phyloP scores from a whole-genome alignment of 306 rosid species.

The Casuarina equisetifolia region DNA sequence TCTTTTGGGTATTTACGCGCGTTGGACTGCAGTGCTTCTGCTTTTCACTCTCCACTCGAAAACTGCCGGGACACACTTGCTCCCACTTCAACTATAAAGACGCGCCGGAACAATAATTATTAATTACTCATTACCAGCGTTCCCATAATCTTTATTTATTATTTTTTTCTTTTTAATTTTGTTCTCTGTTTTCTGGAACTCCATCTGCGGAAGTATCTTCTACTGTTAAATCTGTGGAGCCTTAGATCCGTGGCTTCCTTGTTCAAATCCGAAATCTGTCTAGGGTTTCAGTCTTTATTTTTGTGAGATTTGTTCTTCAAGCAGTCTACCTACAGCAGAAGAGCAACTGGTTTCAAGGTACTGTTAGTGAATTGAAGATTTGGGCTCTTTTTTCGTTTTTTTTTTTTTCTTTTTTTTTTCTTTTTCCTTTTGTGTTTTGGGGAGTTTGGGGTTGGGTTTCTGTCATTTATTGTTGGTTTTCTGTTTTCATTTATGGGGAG shows the following conservation, averaged over 20 bases:
- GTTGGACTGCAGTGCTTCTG: not conserved
- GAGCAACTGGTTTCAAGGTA: constrained; percentile 23
- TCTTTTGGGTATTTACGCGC: not conserved
- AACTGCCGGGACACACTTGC: constrained; percentile 50
- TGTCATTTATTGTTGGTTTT: constrained; percentile 10
- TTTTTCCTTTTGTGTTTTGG: not conserved
- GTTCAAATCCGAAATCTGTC: constrained; percentile 36
- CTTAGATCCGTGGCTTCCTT: constrained; percentile 81
- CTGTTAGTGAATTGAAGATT: constrained; percentile 28
- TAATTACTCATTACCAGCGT: not conserved
- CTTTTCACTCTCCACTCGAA: constrained; percentile 31
- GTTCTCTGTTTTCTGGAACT: constrained; percentile 34
- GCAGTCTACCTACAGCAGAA: constrained; percentile 12
- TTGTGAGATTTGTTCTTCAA: constrained; percentile 17
- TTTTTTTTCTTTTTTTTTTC: not conserved
- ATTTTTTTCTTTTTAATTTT: constrained; percentile 20
- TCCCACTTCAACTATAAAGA: constrained; percentile 35
- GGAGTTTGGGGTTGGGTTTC: constrained; percentile 20
- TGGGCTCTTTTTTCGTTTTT: constrained; percentile 17
- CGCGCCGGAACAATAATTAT: constrained; percentile 49
- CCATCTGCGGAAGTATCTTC: constrained; percentile 36
- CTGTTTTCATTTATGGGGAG: constrained; percentile 9
- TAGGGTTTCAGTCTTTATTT: constrained; percentile 35
- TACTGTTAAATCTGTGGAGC: constrained; percentile 42
- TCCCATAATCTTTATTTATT: not conserved